phyloP scores from a whole-genome alignment of 83 land plant genomes.

The Diphasiastrum complanatum region DNA sequence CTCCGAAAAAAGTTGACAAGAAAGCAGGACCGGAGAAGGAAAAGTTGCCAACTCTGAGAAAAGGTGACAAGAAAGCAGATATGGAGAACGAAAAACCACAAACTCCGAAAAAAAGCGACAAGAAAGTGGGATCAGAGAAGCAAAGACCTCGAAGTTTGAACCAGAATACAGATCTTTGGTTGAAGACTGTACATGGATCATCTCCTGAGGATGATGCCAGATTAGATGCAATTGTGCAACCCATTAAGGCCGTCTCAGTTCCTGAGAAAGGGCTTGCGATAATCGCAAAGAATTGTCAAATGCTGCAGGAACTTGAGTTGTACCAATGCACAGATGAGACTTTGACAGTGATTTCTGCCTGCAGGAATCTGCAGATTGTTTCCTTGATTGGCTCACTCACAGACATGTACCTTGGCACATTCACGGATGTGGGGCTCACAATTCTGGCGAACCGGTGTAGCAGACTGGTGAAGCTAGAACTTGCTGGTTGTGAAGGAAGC shows the following conservation, averaged over 20 bases:
- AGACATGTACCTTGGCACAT: constrained; percentile 31
- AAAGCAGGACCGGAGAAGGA: background rate
- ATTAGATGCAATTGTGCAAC: too few species aligned
- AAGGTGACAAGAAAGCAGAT: background rate
- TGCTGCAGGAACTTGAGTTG: constrained; percentile 22
- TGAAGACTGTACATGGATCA: too few species aligned
- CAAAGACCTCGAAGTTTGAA: too few species aligned
- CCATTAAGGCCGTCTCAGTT: background rate
- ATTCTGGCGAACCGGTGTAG: constrained; percentile 70
- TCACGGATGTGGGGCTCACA: constrained; percentile 82
- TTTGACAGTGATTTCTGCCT: constrained; percentile 18
- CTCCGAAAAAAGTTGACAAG: too few species aligned
- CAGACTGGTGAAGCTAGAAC: constrained; percentile 71
- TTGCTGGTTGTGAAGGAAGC: constrained; percentile 79
- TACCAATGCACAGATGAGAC: constrained; percentile 21
- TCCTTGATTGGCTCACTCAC: constrained; percentile 10
- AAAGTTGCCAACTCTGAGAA: background rate
- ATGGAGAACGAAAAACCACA: background rate
- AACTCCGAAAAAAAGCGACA: background rate
- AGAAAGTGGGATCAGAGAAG: background rate
- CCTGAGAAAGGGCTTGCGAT: constrained; percentile 10
- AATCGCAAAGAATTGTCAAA: constrained; percentile 12
- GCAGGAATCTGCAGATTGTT: constrained; percentile 20
- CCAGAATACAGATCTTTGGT: too few species aligned
- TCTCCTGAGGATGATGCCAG: background rate